Evolutionary conservation across 257 asterid genomes (phyloP).

Genomic region (Craterostigma plantagineum): DNA sequence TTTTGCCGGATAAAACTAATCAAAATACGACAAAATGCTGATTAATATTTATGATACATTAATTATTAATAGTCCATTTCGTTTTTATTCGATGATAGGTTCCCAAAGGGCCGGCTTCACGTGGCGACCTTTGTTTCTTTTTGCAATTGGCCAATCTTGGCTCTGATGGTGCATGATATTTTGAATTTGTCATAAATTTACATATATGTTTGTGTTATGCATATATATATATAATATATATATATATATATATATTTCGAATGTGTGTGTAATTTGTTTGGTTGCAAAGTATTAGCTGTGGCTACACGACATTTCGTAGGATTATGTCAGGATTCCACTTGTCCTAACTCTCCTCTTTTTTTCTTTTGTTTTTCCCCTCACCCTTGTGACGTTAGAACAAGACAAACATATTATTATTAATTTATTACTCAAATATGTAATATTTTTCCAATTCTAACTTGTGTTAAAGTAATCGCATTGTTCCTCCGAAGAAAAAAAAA

Average conservation of each 20-base stretch:
- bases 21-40: too few relatives aligned
- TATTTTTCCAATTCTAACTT: too few relatives aligned
- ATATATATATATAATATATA: not conserved
- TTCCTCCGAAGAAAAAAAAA: too few relatives aligned
- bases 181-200: not conserved
- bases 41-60: too few relatives aligned
- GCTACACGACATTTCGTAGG: slow-evolving; percentile 21
- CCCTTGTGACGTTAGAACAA: too few relatives aligned
- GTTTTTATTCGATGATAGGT: slow-evolving; percentile 1
- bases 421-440: too few relatives aligned
- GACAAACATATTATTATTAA: too few relatives aligned
- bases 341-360: too few relatives aligned
- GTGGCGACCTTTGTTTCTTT: slow-evolving; percentile 39
- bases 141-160: slow-evolving; percentile 15
- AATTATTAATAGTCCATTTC: slow-evolving; percentile 14
- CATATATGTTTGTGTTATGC: too few relatives aligned
- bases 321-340: slow-evolving; percentile 40
- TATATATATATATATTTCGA: too few relatives aligned
- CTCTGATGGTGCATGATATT: slow-evolving; percentile 3
- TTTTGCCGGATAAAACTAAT: too few relatives aligned
- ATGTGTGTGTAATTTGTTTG: not conserved
- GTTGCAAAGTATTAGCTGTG: not conserved
- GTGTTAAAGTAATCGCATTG: too few relatives aligned
- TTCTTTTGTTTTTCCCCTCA: slow-evolving; percentile 9
- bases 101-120: slow-evolving; percentile 54